A percentile compares a stretch with the other conserved stretches of the same genome.
Evolutionary conservation across 2,329 filamentous ascomycete species (phyloP).

Genomic region (Dryadomyces quercivorus): DNA sequence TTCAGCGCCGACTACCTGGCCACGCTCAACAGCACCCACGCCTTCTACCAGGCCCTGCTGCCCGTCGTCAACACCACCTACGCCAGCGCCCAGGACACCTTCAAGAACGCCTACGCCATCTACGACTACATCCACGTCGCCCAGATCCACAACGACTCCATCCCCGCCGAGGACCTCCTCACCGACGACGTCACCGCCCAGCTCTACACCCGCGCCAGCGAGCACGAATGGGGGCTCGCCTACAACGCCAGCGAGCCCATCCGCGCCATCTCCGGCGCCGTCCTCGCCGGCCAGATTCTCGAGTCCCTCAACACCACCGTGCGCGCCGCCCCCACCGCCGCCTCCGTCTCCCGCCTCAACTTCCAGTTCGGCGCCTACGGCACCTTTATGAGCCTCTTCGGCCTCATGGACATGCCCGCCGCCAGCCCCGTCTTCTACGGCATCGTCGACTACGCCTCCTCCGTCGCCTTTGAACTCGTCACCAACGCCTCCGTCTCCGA

Average conservation of each 20-base stretch:
- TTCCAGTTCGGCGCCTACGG: slow-evolving; percentile 51
- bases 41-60: slow-evolving; percentile 44
- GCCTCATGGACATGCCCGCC: slow-evolving; percentile 37
- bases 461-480: slow-evolving; percentile 66
- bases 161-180: slow-evolving; percentile 47
- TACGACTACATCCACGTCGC: slow-evolving; percentile 50
- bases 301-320: slow-evolving; percentile 40
- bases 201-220: slow-evolving; percentile 62
- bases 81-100: slow-evolving; percentile 30
- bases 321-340: slow-evolving; percentile 15
- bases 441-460: slow-evolving; percentile 72
- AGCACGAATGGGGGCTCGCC: slow-evolving; percentile 71
- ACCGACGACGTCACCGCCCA: slow-evolving; percentile 46
- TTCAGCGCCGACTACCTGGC: slow-evolving; percentile 30
- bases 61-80: slow-evolving; percentile 45
- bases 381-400: slow-evolving; percentile 52
- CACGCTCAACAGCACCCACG: slow-evolving; percentile 37
- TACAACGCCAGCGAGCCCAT: slow-evolving; percentile 64
- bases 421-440: slow-evolving; percentile 55
- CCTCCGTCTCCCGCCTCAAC: slow-evolving; percentile 27
- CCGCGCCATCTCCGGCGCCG: slow-evolving; percentile 44
- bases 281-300: slow-evolving; percentile 43
- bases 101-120: slow-evolving; percentile 49
- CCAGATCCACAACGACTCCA: slow-evolving; percentile 46
- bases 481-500: slow-evolving; percentile 35